Evolutionary conservation across 495 filamentous ascomycete species (phyloP).

Genomic region (Talaromyces wortmannii): DNA sequence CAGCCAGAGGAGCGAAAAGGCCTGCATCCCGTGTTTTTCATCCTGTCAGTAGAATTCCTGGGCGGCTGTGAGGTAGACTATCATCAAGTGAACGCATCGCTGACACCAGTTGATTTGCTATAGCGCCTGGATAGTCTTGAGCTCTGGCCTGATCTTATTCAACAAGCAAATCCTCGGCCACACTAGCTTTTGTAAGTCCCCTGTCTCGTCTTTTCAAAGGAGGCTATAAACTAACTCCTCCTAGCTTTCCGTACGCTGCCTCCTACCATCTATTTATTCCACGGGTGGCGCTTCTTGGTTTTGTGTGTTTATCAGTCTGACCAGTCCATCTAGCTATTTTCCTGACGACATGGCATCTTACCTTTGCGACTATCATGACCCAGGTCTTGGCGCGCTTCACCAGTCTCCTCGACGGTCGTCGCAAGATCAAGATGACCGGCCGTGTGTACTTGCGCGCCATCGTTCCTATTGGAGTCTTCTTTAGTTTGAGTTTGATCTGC

Average conservation of each 20-base stretch:
- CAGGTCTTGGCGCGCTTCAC: slow-evolving; percentile 67
- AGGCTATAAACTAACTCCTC: slow-evolving; percentile 25
- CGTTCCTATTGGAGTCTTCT: slow-evolving; percentile 68
- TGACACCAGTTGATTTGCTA: neutral
- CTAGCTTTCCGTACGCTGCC: slow-evolving; percentile 8
- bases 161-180: slow-evolving; percentile 96
- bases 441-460: slow-evolving; percentile 62
- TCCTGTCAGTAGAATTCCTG: slow-evolving; percentile 55
- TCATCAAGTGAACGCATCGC: slow-evolving; percentile 12
- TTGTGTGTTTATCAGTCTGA: too few relatives aligned
- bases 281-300: neutral
- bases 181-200: slow-evolving; percentile 69
- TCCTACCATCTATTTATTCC: slow-evolving; percentile 1
- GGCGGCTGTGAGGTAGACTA: neutral
- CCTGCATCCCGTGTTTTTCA: slow-evolving; percentile 83
- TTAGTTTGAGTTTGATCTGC: slow-evolving; percentile 65
- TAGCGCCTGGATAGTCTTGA: slow-evolving; percentile 86
- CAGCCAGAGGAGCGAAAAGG: slow-evolving; percentile 40
- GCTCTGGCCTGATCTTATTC: slow-evolving; percentile 92
- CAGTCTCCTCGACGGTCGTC: slow-evolving; percentile 57
- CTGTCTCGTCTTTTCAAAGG: neutral
- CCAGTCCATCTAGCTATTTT: slow-evolving; percentile 37
- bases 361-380: slow-evolving; percentile 66
- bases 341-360: slow-evolving; percentile 73
- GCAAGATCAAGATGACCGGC: slow-evolving; percentile 62